A percentile compares a stretch with the other conserved stretches of the same genome.
These are phyloP conservation scores for Hippophae gyantsensis DNA, from an alignment of 306 rosid genomes.

Conservation along the genomic window DNA sequence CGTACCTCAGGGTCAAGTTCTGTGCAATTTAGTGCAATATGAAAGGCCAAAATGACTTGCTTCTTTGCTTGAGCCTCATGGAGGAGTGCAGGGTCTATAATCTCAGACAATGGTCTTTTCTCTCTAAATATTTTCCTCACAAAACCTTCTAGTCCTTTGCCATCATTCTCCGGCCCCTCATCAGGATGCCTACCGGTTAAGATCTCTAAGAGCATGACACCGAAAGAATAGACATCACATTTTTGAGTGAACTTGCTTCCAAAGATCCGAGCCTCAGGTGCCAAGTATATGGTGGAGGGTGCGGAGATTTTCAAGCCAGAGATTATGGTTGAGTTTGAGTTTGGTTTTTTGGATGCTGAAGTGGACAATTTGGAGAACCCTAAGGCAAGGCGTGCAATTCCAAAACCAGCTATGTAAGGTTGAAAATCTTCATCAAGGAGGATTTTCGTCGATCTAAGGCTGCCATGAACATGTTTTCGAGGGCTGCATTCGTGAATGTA, in stretches of 20 bases:
- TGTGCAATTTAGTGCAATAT: conserved; percentile 65
- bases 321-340: conserved; percentile 25
- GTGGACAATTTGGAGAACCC: conserved; percentile 27
- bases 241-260: conserved; percentile 64
- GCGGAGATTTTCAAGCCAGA: conserved; percentile 32
- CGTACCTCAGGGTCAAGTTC: conserved; percentile 63
- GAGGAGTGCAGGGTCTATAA: conserved; percentile 55
- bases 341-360: conserved; percentile 31
- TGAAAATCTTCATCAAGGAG: conserved; percentile 60
- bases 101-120: conserved; percentile 51
- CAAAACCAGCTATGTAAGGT: conserved; percentile 63
- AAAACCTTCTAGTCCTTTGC: conserved; percentile 40
- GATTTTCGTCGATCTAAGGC: conserved; percentile 61
- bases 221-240: conserved; percentile 65
- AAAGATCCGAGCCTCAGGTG: conserved; percentile 47
- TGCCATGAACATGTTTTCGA: conserved; percentile 64
- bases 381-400: conserved; percentile 43
- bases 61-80: conserved; percentile 56
- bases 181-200: conserved; percentile 49
- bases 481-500: conserved; percentile 62
- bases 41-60: conserved; percentile 54
- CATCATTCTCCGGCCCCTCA: conserved; percentile 41
- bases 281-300: conserved; percentile 39
- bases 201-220: conserved; percentile 54
- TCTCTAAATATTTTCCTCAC: conserved; percentile 54